A percentile compares a stretch with the other conserved stretches of the same genome.
Conservation (phyloP, 345 rosid genomes). For the Salix purpurea region DNA sequence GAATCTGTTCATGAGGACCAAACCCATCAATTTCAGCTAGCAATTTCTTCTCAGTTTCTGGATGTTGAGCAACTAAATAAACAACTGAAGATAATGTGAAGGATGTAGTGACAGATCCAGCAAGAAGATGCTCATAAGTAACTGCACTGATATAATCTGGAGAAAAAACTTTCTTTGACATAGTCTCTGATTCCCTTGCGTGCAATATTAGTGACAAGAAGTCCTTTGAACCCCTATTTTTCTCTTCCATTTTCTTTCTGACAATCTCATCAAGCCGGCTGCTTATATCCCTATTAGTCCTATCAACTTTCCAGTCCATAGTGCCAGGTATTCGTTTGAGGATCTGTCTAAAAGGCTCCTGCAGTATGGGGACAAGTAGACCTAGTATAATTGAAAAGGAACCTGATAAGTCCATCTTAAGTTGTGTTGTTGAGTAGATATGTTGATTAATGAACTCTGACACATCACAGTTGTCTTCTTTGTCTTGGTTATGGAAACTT, state of each 20-base stretch:
- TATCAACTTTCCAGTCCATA: constrained; percentile 77
- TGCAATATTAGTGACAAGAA: constrained; percentile 65
- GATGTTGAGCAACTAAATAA: constrained; percentile 70
- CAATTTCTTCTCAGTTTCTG: constrained; percentile 61
- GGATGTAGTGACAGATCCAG: constrained; percentile 84
- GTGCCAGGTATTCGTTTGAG: constrained; percentile 80
- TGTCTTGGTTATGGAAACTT: constrained; percentile 9
- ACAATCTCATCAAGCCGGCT: constrained; percentile 73
- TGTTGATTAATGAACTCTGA: constrained; percentile 72
- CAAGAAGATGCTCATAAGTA: constrained; percentile 89
- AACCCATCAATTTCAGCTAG: constrained; percentile 69
- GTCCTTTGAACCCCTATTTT: constrained; percentile 52
- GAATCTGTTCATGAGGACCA: constrained; percentile 49
- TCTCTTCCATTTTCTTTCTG: constrained; percentile 51
- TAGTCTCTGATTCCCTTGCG: constrained; percentile 59
- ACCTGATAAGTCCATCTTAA: constrained; percentile 89
- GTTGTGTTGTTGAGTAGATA: constrained; percentile 84
- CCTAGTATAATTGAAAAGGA: constrained; percentile 76
- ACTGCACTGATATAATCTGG: constrained; percentile 77
- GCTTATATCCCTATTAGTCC: constrained; percentile 47
- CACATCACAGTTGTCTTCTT: constrained; percentile 36
- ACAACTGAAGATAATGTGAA: constrained; percentile 72
- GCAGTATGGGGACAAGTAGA: constrained; percentile 63
- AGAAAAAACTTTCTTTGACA: constrained; percentile 45
- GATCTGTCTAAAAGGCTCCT: constrained; percentile 80